Evolutionary conservation across 495 filamentous ascomycete species (phyloP).

Genomic region (Trichoderma parareesei): DNA sequence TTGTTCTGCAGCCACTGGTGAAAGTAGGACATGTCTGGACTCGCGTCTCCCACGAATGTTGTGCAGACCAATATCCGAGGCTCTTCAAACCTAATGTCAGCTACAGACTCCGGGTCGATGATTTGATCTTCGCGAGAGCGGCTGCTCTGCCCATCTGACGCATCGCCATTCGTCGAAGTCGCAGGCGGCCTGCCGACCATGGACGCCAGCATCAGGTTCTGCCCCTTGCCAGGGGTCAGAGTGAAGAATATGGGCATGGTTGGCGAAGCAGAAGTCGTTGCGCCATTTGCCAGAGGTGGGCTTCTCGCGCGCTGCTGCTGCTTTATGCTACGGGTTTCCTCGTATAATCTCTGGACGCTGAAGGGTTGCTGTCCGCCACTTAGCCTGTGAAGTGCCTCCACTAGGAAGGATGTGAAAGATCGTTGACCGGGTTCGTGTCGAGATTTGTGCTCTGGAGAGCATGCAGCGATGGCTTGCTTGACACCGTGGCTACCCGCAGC

Average conservation of each 20-base stretch:
- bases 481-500: constrained; percentile 35
- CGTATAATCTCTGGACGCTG: constrained; percentile 39
- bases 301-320: constrained; percentile 26
- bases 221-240: constrained; percentile 39
- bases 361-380: constrained; percentile 37
- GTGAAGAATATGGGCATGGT: constrained; percentile 41
- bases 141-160: neutral
- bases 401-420: constrained; percentile 43
- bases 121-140: constrained; percentile 27
- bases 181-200: constrained; percentile 28
- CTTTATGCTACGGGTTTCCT: constrained; percentile 36
- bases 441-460: constrained; percentile 38
- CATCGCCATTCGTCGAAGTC: constrained; percentile 1
- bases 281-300: constrained; percentile 31
- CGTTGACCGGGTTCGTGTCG: constrained; percentile 29
- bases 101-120: constrained; percentile 32
- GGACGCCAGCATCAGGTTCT: constrained; percentile 36
- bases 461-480: constrained; percentile 50
- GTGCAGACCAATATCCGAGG: constrained; percentile 46
- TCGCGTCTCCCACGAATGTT: constrained; percentile 48
- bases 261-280: constrained; percentile 25
- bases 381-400: constrained; percentile 40
- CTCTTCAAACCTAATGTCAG: constrained; percentile 45
- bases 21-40: constrained; percentile 48
- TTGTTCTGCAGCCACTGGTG: constrained; percentile 48